Conservation (phyloP, 495 filamentous ascomycete species). For the Lichenothelia convexa region DNA sequence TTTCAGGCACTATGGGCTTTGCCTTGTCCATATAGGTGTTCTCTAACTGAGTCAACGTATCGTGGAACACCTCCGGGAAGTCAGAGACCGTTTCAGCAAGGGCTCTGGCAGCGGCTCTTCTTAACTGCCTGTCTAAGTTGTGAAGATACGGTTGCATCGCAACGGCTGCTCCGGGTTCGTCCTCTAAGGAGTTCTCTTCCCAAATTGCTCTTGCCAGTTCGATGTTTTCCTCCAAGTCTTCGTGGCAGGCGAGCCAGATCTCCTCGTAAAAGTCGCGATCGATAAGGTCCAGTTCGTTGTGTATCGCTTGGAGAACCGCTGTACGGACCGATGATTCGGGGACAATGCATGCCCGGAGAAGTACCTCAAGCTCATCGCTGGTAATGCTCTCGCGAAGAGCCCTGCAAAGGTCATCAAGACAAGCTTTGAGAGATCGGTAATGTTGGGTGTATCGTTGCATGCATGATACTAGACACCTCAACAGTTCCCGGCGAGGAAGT, state of each 20-base stretch:
- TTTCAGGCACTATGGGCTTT: constrained; percentile 60
- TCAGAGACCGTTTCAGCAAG: constrained; percentile 51
- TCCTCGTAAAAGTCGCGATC: constrained; percentile 72
- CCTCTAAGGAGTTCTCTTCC: constrained; percentile 75
- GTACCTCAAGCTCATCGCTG: constrained; percentile 44
- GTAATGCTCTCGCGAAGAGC: constrained; percentile 61
- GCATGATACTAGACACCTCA: constrained; percentile 48
- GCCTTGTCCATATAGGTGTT: constrained; percentile 54
- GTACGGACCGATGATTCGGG: constrained; percentile 61
- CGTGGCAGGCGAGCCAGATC: constrained; percentile 84
- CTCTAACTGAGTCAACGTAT: constrained; percentile 43
- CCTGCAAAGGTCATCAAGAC: constrained; percentile 63
- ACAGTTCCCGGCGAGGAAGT: constrained; percentile 55
- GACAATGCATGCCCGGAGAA: constrained; percentile 59
- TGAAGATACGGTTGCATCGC: constrained; percentile 63
- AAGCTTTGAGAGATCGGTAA: constrained; percentile 87
- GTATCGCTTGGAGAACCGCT: constrained; percentile 78
- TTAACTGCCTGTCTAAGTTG: constrained; percentile 56
- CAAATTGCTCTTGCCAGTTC: constrained; percentile 75
- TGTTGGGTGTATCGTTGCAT: constrained; percentile 87
- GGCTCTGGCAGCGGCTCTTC: constrained; percentile 65
- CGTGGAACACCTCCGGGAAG: constrained; percentile 34
- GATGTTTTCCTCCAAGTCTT: constrained; percentile 72
- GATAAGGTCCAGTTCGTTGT: constrained; percentile 76
- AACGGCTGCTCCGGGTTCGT: constrained; percentile 42